Evolutionary conservation across 2,329 filamentous ascomycete species (phyloP), one percentile per base, ranked within the genome.

Genomic region (Fusarium sp.): DNA sequence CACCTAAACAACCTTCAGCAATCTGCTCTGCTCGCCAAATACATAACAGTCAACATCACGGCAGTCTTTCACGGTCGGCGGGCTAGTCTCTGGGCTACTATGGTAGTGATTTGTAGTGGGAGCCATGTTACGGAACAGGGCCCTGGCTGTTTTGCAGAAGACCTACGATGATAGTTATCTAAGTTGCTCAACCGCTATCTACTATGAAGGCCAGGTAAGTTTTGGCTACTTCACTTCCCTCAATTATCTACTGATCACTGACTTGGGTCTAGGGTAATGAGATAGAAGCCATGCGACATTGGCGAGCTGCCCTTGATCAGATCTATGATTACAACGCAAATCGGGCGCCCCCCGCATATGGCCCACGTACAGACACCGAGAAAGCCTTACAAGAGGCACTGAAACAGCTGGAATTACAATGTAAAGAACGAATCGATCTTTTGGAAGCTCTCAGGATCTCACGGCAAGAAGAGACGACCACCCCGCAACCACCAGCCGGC

Each of bases 121-220:
- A 82, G 84, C 79, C 75, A 90, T 90, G 88, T 86, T 87, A 81
- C 85, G 85, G 78, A 88, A 84, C 80, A 87, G 83, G 79, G 83
- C 83, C 72, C 88, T 91, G 80, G 91, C 93, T 83, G 91, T 91
- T 72, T 90, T 98, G 82, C 96, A 98, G 85, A 98, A 98, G 89
- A 97, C 95, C 63, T 98, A 98, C 85, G 96, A 98, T 85, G 95
- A 98, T 83, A 95, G 93, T 83, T 98, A 98, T 84, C 85, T 98
- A 78, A 95, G 93, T 80, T 98, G 95, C 84, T 98, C 95, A 20
- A 98, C 95, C 4, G 96, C 96, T 44, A 94, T 98, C 60, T 98
- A 98, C 84, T 98, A 98, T 82, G 96, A 99, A 85, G 91, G 92
- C 81, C 93, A 97, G 90, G 95, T 97, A 84, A 62, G 77, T 75